Conservation (phyloP, 179 eudicot species). For the Actinidia arguta region DNA sequence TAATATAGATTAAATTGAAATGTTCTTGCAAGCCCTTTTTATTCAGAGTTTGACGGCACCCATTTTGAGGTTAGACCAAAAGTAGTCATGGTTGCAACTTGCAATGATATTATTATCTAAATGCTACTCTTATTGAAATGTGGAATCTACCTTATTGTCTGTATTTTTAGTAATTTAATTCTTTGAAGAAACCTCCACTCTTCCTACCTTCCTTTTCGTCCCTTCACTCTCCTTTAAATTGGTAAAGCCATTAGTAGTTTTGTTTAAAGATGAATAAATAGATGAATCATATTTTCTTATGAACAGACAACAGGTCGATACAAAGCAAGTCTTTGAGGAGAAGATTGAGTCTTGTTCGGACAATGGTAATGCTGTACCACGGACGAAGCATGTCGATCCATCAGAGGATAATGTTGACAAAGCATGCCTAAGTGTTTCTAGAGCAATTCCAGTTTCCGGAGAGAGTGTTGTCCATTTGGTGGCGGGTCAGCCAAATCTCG, state of each 20-base stretch:
- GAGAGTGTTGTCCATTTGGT: slow-evolving; percentile 45
- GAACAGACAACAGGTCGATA: slow-evolving; percentile 74
- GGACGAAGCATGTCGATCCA: slow-evolving; percentile 89
- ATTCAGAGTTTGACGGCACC: neutral
- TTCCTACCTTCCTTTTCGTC: neutral
- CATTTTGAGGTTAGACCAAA: neutral
- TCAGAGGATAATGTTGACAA: slow-evolving; percentile 92
- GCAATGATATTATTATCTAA: neutral
- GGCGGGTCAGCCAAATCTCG: slow-evolving; percentile 48
- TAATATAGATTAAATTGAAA: neutral
- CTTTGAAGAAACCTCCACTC: neutral
- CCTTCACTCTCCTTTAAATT: neutral
- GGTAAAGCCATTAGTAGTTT: neutral
- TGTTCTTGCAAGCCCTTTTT: neutral
- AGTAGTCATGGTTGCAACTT: neutral
- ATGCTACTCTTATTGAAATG: neutral
- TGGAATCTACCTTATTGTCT: neutral
- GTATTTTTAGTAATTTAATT: neutral
- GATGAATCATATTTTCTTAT: slow-evolving; percentile 18
- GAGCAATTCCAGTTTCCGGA: slow-evolving; percentile 64
- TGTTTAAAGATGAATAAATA: neutral
- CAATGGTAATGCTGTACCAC: slow-evolving; percentile 48
- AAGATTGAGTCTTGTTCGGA: slow-evolving; percentile 72
- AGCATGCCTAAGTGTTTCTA: slow-evolving; percentile 82
- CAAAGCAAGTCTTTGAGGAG: slow-evolving; percentile 69